These are phyloP conservation scores for Phialemoniopsis sp. DNA, from an alignment of 2,329 filamentous ascomycete species.

Conservation along the genomic window DNA sequence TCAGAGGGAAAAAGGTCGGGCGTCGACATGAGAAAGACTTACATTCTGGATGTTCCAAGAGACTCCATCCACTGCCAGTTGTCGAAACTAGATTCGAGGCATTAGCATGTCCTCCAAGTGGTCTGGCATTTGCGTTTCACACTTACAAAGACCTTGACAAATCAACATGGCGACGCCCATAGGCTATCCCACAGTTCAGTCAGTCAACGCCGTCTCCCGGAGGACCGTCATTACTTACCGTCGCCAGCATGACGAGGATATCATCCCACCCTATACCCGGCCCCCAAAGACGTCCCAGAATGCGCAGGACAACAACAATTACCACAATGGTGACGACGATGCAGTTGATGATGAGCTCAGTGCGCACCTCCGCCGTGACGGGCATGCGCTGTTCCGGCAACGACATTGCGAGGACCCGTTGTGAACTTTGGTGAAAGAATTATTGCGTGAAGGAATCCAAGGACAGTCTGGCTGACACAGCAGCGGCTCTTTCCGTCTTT, in stretches of 20 bases:
- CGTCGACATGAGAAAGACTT: not conserved
- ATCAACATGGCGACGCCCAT: constrained; percentile 1
- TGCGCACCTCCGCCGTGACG: constrained; percentile 15
- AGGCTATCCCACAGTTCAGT: too few relatives aligned
- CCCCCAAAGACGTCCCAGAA: constrained; percentile 19
- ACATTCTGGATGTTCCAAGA: not conserved
- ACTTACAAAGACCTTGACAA: not conserved
- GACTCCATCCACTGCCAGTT: not conserved
- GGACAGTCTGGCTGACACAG: not conserved
- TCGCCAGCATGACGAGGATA: constrained; percentile 15
- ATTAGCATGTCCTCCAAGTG: too few relatives aligned
- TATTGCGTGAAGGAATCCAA: not conserved
- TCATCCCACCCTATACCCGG: constrained; percentile 27
- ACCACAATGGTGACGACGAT: constrained; percentile 23
- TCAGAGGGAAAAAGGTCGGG: too few relatives aligned
- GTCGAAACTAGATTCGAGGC: too few relatives aligned
- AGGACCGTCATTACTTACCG: too few relatives aligned
- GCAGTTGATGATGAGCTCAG: constrained; percentile 22
- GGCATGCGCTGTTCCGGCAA: constrained; percentile 4
- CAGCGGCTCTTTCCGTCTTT: not conserved
- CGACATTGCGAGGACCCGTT: not conserved
- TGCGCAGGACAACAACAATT: constrained; percentile 17
- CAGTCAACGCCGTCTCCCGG: too few relatives aligned
- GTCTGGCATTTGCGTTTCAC: too few relatives aligned
- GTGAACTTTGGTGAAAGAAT: not conserved